Conservation (phyloP, 2,329 filamentous ascomycete genomes). For the Fonsecaea nubica region DNA sequence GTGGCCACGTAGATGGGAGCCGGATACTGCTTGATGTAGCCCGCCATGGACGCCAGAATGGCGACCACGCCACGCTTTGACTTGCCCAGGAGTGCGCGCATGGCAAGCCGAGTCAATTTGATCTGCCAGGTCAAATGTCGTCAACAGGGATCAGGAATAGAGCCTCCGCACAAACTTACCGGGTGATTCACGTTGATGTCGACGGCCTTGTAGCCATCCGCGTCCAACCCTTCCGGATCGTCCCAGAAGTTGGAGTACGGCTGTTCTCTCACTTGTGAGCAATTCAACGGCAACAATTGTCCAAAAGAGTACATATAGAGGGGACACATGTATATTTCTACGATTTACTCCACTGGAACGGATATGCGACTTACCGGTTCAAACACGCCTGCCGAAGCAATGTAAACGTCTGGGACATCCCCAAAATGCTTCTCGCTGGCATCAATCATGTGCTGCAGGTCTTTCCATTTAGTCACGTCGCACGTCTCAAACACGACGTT, state of each 20-base stretch:
- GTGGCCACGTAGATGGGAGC: constrained; percentile 12
- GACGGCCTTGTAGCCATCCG: constrained; percentile 12
- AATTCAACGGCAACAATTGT: background rate
- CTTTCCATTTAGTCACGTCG: constrained; percentile 13
- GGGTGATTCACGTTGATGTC: constrained; percentile 22
- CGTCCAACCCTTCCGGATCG: constrained; percentile 8
- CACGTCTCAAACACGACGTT: constrained; percentile 8
- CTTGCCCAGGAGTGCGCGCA: background rate
- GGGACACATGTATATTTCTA: background rate
- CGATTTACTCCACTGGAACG: constrained; percentile 1
- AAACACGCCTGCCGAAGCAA: constrained; percentile 15
- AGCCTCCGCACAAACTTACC: constrained; percentile 1
- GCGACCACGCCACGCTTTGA: constrained; percentile 13
- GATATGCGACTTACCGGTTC: constrained; percentile 11
- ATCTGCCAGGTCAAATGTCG: constrained; percentile 4
- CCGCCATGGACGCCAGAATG: constrained; percentile 7
- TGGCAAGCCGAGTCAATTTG: constrained; percentile 12
- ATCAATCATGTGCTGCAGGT: constrained; percentile 3
- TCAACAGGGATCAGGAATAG: constrained; percentile 5
- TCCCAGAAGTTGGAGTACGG: constrained; percentile 12
- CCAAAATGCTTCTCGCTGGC: background rate
- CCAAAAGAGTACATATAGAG: background rate
- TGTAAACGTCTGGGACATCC: constrained; percentile 16
- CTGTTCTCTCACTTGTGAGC: constrained; percentile 10
- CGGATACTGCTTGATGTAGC: background rate